A percentile compares a stretch with the other conserved stretches of the same genome.
Evolutionary conservation across 768 basidiomycete genomes (phyloP).

Genomic region (Leccinum olivaceopallidum): DNA sequence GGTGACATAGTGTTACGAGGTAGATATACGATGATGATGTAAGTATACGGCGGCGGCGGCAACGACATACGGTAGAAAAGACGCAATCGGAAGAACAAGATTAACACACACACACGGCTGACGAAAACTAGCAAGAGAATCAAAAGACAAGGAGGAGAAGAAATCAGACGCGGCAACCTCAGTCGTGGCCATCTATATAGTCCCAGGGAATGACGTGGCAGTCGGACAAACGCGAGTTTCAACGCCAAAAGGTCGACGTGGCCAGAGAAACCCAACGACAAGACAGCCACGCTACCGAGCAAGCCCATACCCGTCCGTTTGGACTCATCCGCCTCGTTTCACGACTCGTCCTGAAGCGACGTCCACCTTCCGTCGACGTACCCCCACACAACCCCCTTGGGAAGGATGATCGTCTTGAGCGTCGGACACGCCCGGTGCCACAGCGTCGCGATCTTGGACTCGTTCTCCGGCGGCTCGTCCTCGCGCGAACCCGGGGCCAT

Average conservation of each 20-base stretch:
- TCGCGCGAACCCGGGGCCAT: slow-evolving; percentile 44
- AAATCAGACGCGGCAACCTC: slow-evolving; percentile 2
- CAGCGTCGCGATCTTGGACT: slow-evolving; percentile 49
- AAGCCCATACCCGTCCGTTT: background rate
- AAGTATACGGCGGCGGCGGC: slow-evolving; percentile 15
- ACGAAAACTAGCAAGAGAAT: slow-evolving; percentile 3
- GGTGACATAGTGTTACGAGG: slow-evolving; percentile 25
- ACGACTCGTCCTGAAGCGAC: slow-evolving; percentile 21
- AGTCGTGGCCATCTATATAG: slow-evolving; percentile 14
- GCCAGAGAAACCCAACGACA: slow-evolving; percentile 1
- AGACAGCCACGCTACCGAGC: slow-evolving; percentile 11
- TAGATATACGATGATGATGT: slow-evolving; percentile 23
- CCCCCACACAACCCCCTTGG: slow-evolving; percentile 65
- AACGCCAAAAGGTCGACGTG: slow-evolving; percentile 5
- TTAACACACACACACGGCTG: slow-evolving; percentile 20
- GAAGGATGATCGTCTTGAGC: slow-evolving; percentile 62
- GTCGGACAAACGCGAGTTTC: slow-evolving; percentile 9
- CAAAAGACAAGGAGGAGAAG: background rate
- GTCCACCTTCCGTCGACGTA: slow-evolving; percentile 27
- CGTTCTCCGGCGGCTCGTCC: slow-evolving; percentile 33
- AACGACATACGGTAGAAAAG: background rate
- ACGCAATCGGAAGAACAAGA: slow-evolving; percentile 18
- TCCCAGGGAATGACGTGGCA: slow-evolving; percentile 14
- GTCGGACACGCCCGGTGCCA: slow-evolving; percentile 64
- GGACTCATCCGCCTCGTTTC: background rate